phyloP scores from a whole-genome alignment of 2,329 filamentous ascomycete species.

The Monosporascus sp. region DNA sequence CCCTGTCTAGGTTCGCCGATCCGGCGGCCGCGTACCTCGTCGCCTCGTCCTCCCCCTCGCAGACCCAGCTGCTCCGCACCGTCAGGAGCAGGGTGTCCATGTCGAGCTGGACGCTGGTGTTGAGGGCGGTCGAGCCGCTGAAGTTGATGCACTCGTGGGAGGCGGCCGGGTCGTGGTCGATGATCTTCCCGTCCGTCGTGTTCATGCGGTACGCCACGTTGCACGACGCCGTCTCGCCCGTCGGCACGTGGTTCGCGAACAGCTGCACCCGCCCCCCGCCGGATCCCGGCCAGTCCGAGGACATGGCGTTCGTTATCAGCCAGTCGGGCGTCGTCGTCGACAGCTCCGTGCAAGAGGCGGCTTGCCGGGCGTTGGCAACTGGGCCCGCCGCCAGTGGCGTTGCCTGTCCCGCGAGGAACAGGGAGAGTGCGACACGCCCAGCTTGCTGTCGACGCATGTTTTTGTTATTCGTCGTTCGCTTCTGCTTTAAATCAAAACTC shows the following conservation, averaged over 20 bases:
- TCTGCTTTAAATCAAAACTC: neutral
- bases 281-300: conserved; percentile 14
- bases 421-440: conserved; percentile 1
- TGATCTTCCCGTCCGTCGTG: conserved; percentile 5
- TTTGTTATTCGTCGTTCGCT: neutral
- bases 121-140: conserved; percentile 3
- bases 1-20: conserved; percentile 1
- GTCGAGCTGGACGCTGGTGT: conserved; percentile 11
- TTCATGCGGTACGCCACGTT: conserved; percentile 9
- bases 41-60: conserved; percentile 3
- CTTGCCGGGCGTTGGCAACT: neutral
- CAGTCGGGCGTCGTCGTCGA: conserved; percentile 9
- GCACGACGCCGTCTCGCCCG: conserved; percentile 3
- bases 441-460: conserved; percentile 2
- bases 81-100: conserved; percentile 9
- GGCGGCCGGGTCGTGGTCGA: conserved; percentile 9
- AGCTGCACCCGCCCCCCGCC: conserved; percentile 10
- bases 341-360: conserved; percentile 3
- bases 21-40: conserved; percentile 8
- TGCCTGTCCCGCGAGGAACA: conserved; percentile 7
- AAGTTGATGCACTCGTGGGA: conserved; percentile 10
- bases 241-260: conserved; percentile 10
- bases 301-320: conserved; percentile 9
- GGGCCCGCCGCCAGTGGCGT: neutral
- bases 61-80: conserved; percentile 9